Evolutionary conservation across 345 rosid species (phyloP).

Genomic region (Eucalyptus camaldulensis): DNA sequence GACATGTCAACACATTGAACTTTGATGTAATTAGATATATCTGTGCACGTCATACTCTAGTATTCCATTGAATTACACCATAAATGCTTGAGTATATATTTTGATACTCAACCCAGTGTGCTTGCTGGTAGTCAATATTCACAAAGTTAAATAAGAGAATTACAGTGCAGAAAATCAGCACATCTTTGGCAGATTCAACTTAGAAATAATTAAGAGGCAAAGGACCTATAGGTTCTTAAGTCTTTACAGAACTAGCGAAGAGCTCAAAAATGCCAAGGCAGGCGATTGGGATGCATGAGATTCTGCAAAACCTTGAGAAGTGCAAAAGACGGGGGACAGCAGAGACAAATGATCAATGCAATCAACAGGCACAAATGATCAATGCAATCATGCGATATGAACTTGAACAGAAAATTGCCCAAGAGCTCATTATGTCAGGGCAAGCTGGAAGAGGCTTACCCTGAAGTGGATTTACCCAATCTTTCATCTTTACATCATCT

Average conservation of each 20-base stretch:
- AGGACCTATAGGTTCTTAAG: too few relatives aligned
- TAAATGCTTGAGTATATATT: not conserved
- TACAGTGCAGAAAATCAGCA: not conserved
- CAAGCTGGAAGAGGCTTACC: not conserved
- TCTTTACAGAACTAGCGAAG: too few relatives aligned
- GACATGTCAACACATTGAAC: not conserved
- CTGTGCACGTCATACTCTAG: not conserved
- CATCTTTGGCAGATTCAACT: not conserved
- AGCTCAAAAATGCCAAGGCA: too few relatives aligned
- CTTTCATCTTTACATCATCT: conserved; percentile 56
- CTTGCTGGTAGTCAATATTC: not conserved
- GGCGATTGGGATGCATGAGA: too few relatives aligned
- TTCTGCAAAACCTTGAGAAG: not conserved
- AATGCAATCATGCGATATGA: not conserved
- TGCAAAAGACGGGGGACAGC: not conserved
- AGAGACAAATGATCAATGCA: not conserved
- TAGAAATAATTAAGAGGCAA: too few relatives aligned
- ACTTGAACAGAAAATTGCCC: not conserved
- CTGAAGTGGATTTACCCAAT: not conserved
- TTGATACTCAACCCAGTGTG: not conserved
- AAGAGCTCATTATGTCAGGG: not conserved
- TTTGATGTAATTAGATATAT: not conserved
- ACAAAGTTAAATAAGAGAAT: not conserved
- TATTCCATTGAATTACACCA: not conserved
- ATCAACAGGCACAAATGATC: not conserved